Evolutionary conservation across 148 eudicot species (phyloP).

Genomic region (Vaccinium corymbosum): DNA sequence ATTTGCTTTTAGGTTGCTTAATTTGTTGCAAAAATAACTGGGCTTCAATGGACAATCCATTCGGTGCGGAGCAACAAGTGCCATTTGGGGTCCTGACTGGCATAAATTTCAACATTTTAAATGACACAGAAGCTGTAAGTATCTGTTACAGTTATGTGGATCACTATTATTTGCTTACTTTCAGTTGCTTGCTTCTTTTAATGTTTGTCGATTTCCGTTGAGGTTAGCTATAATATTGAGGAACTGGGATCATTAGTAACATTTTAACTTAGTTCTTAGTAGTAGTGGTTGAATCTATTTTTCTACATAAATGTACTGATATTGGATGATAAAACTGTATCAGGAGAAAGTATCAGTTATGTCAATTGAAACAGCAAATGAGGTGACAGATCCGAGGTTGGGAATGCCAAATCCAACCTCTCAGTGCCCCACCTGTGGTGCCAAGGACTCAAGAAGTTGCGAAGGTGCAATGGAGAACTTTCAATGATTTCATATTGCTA

Average conservation of each 20-base stretch:
- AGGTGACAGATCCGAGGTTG: constrained; percentile 74
- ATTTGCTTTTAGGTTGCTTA: constrained; percentile 19
- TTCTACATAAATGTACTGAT: background rate
- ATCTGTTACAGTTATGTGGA: constrained; percentile 4
- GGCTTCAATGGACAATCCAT: constrained; percentile 51
- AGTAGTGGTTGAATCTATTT: background rate
- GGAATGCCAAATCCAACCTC: constrained; percentile 73
- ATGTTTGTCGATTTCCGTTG: background rate
- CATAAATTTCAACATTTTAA: constrained; percentile 49
- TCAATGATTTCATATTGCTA: background rate
- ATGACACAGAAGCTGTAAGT: constrained; percentile 77
- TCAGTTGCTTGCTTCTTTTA: background rate
- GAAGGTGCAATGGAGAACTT: constrained; percentile 53
- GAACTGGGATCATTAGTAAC: background rate
- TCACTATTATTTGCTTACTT: background rate
- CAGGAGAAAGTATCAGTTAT: constrained; percentile 68
- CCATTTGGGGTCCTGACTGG: constrained; percentile 54
- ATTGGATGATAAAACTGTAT: constrained; percentile 11
- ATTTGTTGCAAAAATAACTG: constrained; percentile 17
- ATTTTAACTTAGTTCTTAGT: background rate
- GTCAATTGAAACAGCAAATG: constrained; percentile 50
- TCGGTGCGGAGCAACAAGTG: constrained; percentile 42
- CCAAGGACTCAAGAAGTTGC: constrained; percentile 51
- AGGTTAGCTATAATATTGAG: background rate
- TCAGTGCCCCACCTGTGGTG: constrained; percentile 78